Conservation (phyloP, 2,329 filamentous ascomycete genomes). For the Atkinsonella texensis region DNA sequence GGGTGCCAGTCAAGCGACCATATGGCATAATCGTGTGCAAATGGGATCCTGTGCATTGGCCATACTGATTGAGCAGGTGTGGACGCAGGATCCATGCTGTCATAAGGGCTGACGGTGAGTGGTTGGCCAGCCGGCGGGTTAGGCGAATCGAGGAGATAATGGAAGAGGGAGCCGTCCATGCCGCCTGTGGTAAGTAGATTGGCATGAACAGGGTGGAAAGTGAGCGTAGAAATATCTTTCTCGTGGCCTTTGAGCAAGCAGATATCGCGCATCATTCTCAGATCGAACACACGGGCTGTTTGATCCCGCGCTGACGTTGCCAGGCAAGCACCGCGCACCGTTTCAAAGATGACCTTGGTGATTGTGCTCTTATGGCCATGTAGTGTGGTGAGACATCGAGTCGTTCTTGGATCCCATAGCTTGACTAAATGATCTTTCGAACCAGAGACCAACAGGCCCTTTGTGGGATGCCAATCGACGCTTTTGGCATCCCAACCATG, state of each 20-base stretch:
- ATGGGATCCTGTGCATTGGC: constrained; percentile 76
- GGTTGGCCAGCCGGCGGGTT: constrained; percentile 68
- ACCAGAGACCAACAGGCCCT: constrained; percentile 86
- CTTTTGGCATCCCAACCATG: constrained; percentile 97
- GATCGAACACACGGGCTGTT: constrained; percentile 83
- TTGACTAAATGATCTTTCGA: constrained; percentile 97
- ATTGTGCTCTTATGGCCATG: constrained; percentile 97
- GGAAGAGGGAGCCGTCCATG: constrained; percentile 77
- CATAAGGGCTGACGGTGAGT: constrained; percentile 68
- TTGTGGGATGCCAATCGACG: constrained; percentile 94
- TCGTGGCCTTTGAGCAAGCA: constrained; percentile 88
- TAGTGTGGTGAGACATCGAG: constrained; percentile 81
- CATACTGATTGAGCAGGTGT: constrained; percentile 83
- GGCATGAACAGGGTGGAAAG: constrained; percentile 89
- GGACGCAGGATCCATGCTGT: constrained; percentile 66
- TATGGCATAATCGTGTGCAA: constrained; percentile 87
- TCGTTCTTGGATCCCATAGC: constrained; percentile 92
- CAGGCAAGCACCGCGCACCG: constrained; percentile 68
- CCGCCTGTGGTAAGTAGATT: constrained; percentile 84
- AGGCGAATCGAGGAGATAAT: constrained; percentile 92
- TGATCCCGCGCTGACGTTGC: constrained; percentile 91
- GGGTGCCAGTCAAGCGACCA: constrained; percentile 99
- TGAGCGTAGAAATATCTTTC: constrained; percentile 84
- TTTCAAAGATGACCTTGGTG: constrained; percentile 84
- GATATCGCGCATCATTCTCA: constrained; percentile 97